Conservation (phyloP, 768 basidiomycete species). For the Cystobasidium onofrii region DNA sequence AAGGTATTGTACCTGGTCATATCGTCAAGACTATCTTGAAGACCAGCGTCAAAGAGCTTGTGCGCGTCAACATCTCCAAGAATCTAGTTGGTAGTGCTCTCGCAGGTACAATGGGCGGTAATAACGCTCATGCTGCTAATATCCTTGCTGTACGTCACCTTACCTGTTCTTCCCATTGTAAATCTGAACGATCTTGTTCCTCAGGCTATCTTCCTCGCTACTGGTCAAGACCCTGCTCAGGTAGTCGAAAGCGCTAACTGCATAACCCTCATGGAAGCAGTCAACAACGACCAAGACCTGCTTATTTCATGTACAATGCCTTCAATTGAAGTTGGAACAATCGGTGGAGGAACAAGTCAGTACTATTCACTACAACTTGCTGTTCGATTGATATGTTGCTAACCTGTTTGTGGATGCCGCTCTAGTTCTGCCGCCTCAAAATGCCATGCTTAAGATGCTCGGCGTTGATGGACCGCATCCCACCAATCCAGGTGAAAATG, state of each 20-base stretch:
- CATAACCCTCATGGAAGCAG: slow-evolving; percentile 98
- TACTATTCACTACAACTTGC: neutral
- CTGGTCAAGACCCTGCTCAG: slow-evolving; percentile 97
- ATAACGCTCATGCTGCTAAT: slow-evolving; percentile 97
- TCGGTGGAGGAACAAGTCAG: slow-evolving; percentile 65
- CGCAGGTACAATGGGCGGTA: slow-evolving; percentile 95
- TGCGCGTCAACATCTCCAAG: slow-evolving; percentile 92
- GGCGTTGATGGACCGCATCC: slow-evolving; percentile 84
- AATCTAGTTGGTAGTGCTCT: slow-evolving; percentile 94
- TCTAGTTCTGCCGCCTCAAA: slow-evolving; percentile 75
- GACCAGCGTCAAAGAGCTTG: slow-evolving; percentile 81
- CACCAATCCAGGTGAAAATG: slow-evolving; percentile 76
- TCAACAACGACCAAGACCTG: slow-evolving; percentile 79
- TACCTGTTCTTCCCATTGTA: too few relatives aligned
- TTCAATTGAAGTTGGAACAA: slow-evolving; percentile 96
- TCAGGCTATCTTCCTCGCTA: slow-evolving; percentile 78
- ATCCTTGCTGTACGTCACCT: slow-evolving; percentile 61
- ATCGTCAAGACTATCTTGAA: slow-evolving; percentile 84
- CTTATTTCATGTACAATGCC: slow-evolving; percentile 94
- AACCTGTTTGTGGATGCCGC: neutral
- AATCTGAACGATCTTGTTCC: neutral
- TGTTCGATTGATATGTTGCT: neutral
- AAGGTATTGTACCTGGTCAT: slow-evolving; percentile 82
- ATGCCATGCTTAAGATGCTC: slow-evolving; percentile 83
- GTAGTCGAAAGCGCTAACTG: slow-evolving; percentile 98